A percentile compares a stretch with the other conserved stretches of the same genome.
Conservation (phyloP, 2,329 filamentous ascomycete genomes). For the Stemphylium vesicarium region DNA sequence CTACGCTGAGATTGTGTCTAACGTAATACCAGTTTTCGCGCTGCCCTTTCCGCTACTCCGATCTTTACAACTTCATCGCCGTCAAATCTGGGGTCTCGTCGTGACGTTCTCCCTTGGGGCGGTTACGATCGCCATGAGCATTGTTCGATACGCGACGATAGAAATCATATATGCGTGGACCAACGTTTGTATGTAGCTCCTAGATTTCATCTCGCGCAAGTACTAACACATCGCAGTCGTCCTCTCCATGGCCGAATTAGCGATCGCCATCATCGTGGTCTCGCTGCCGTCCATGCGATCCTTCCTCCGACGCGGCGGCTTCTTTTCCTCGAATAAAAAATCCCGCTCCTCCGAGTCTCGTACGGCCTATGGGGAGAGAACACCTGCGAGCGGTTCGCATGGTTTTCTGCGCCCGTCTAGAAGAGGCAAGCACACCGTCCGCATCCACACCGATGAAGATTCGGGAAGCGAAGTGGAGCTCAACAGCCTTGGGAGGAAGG, state of each 20-base stretch:
- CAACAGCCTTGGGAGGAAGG: slow-evolving; percentile 24
- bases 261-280: slow-evolving; percentile 36
- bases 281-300: slow-evolving; percentile 32
- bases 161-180: slow-evolving; percentile 31
- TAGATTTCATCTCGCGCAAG: background rate
- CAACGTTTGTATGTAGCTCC: slow-evolving; percentile 30
- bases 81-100: slow-evolving; percentile 31
- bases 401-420: slow-evolving; percentile 10
- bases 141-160: slow-evolving; percentile 29
- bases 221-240: slow-evolving; percentile 22
- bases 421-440: slow-evolving; percentile 15
- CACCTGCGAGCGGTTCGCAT: slow-evolving; percentile 12
- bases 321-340: slow-evolving; percentile 27
- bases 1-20: background rate
- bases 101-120: slow-evolving; percentile 31
- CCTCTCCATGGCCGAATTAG: slow-evolving; percentile 35
- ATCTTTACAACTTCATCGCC: slow-evolving; percentile 24
- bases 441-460: slow-evolving; percentile 20
- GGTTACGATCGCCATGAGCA: slow-evolving; percentile 31
- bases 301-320: slow-evolving; percentile 26
- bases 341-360: slow-evolving; percentile 18
- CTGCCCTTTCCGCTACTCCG: slow-evolving; percentile 33
- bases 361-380: slow-evolving; percentile 15
- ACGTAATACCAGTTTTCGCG: slow-evolving; percentile 18
- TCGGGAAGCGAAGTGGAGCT: slow-evolving; percentile 33